These are phyloP conservation scores for Suillus hirtellus DNA, from an alignment of 768 basidiomycete species.

Conservation along the genomic window DNA sequence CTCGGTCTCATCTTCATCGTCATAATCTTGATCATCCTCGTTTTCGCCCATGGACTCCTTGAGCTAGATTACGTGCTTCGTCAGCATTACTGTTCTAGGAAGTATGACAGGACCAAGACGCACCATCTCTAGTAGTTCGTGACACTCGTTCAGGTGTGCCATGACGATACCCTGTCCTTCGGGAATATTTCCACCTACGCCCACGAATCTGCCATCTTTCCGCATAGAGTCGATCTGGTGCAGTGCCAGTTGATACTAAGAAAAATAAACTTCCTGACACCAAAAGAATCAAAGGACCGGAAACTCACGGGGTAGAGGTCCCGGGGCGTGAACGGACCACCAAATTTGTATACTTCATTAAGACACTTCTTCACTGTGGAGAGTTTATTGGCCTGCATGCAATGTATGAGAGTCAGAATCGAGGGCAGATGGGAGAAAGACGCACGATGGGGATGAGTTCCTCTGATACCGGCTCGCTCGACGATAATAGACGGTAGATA, in stretches of 20 bases:
- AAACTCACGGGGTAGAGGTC: conserved; percentile 87
- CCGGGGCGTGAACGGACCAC: conserved; percentile 87
- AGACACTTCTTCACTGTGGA: conserved; percentile 96
- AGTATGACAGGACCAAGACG: conserved; percentile 19
- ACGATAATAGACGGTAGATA: conserved; percentile 90
- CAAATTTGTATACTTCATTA: conserved; percentile 94
- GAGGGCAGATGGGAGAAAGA: conserved; percentile 14
- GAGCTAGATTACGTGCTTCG: conserved; percentile 45
- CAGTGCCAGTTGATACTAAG: conserved; percentile 87
- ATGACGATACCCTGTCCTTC: conserved; percentile 97
- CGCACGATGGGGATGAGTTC: conserved; percentile 94
- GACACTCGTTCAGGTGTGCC: conserved; percentile 94
- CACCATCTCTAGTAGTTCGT: conserved; percentile 94
- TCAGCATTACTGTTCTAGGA: not conserved
- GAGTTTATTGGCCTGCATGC: conserved; percentile 83
- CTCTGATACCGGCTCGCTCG: conserved; percentile 96
- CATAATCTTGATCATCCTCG: conserved; percentile 54
- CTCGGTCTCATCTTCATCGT: conserved; percentile 24
- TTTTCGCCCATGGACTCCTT: conserved; percentile 83
- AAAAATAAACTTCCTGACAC: conserved; percentile 15
- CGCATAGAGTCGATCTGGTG: conserved; percentile 94
- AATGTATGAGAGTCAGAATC: conserved; percentile 5
- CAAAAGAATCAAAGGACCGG: conserved; percentile 3
- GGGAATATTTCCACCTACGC: conserved; percentile 84
- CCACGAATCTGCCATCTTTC: conserved; percentile 91